Evolutionary conservation across 176 grass and related monocot species (phyloP).

Genomic region (Carex parvula): DNA sequence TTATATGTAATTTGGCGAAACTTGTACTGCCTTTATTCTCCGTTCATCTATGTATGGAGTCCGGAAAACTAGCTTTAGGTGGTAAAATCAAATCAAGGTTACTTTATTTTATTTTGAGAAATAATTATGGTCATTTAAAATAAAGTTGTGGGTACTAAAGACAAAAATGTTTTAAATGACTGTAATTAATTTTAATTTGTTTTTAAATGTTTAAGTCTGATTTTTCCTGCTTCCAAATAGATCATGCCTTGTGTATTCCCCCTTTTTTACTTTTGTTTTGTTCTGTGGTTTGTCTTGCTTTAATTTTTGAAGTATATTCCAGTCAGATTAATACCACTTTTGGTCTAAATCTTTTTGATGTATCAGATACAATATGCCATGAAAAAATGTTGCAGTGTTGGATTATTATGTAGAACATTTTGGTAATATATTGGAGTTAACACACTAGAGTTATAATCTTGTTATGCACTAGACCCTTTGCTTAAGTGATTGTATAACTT

Average conservation of each 20-base stretch:
- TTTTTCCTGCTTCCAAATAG: neutral
- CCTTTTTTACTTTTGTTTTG: neutral
- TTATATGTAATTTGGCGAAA: too few species aligned
- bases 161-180: too few species aligned
- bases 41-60: neutral
- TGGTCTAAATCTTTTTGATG: neutral
- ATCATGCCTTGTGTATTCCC: neutral
- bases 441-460: neutral
- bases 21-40: too few species aligned
- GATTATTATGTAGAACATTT: neutral
- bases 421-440: neutral
- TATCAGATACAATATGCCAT: neutral
- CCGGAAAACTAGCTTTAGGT: neutral
- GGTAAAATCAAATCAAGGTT: neutral
- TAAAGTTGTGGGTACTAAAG: too few species aligned
- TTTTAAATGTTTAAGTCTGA: slow-evolving; percentile 1
- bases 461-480: neutral
- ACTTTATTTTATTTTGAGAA: too few species aligned
- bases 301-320: neutral
- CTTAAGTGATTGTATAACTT: neutral
- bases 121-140: too few species aligned
- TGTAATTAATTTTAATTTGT: neutral
- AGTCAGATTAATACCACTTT: neutral
- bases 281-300: neutral
- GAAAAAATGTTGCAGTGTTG: neutral